These are phyloP conservation scores for Podospora conica DNA, from an alignment of 495 filamentous ascomycete species.

Conservation along the genomic window DNA sequence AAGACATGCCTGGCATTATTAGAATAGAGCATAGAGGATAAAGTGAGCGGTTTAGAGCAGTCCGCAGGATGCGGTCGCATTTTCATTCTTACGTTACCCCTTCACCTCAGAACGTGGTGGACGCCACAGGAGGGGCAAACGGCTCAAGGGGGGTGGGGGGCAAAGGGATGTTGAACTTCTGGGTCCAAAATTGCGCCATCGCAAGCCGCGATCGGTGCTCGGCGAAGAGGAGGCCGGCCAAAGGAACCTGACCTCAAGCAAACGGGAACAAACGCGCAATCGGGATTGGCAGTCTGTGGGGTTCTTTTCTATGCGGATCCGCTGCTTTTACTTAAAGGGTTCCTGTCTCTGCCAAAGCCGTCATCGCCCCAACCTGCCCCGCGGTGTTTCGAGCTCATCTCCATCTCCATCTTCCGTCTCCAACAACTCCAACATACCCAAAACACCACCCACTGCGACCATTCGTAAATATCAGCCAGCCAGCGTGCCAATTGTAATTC, in stretches of 20 bases:
- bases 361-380: background rate
- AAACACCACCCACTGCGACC: background rate
- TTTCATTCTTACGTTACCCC: background rate
- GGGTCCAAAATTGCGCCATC: background rate
- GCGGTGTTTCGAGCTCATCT: background rate
- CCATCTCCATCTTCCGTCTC: too few relatives aligned
- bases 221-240: background rate
- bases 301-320: background rate
- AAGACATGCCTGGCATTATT: background rate
- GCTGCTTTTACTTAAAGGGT: background rate
- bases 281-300: background rate
- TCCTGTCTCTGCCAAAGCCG: background rate
- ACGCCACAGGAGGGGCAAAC: background rate
- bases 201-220: background rate
- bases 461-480: background rate
- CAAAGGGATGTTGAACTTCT: background rate
- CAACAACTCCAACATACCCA: too few relatives aligned
- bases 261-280: background rate
- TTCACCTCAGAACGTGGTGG: background rate
- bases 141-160: background rate
- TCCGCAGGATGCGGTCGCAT: background rate
- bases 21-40: background rate
- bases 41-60: background rate
- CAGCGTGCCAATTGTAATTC: background rate
- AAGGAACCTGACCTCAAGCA: background rate